Evolutionary conservation across 148 eudicot genomes (phyloP), one percentile per base, ranked within the genome.

Genomic region (Salicornia ramosissima): DNA sequence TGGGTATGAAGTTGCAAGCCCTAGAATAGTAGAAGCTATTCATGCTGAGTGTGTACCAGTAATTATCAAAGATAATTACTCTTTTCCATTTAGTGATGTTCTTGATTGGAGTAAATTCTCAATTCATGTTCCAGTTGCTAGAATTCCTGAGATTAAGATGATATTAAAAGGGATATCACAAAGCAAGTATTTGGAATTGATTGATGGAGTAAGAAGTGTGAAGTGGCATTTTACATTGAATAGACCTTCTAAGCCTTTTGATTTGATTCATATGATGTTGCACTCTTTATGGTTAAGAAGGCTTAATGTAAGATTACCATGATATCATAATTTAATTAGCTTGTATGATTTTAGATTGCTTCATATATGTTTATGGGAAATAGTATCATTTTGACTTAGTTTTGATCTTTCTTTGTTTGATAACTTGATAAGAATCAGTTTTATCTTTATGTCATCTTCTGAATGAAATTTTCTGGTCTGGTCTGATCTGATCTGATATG

Each of bases 1-100:
- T 29, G 91, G 91, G 10, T 85, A 77, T 28, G 90, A 86, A 60
- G 88, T 86, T 1, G 90, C 88, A 1, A 86, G 88, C 30, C 88
- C 90, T 6, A 79, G 91, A 66, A 70, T 85, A 65, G 85, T 87
- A 2, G 91, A 87, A 58, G 85, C 77, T 0, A 80, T 87, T 2
- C 78, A 79, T 72, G 76, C 72, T 12, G 86, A 86, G 10, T 86
- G 90, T 39, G 80, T 86, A 1, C 90, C 90, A 0, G 88, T 86
- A 0, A 67, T 86, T 15, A 80, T 86, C 19, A 82, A 84, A 68
- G 83, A 82, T 30, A 70, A 77, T 25, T 87, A 87, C 36, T 81
- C 81, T 0, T 33, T 71, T 0, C 91, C 91, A 0, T 87, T 87
- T 26, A 81, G 75, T 36, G 91, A 87, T 60, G 86, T 87, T 22